Evolutionary conservation across 148 eudicot species (phyloP).

Genomic region (Nepenthes mirabilis): DNA sequence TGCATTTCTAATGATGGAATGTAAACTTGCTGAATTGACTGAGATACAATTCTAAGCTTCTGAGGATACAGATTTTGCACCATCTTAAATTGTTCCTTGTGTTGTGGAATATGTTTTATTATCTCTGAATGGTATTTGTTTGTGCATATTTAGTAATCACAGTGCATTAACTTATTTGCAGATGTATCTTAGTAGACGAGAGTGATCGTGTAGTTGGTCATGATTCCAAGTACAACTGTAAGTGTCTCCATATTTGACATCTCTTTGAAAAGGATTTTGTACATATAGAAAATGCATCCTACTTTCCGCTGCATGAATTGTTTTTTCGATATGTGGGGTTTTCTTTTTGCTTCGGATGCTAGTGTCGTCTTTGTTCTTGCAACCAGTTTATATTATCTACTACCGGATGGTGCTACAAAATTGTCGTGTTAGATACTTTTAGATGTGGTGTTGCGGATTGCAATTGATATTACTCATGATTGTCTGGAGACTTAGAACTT

Average conservation of each 20-base stretch:
- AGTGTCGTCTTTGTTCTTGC: too few species aligned
- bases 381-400: too few species aligned
- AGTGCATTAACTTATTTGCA: conserved; percentile 21
- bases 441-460: too few species aligned
- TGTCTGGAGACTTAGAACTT: too few species aligned
- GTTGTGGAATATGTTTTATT: neutral
- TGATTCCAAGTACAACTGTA: conserved; percentile 90
- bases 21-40: too few species aligned
- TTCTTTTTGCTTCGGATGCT: neutral
- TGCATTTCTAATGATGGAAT: too few species aligned
- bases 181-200: conserved; percentile 95
- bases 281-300: neutral
- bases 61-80: too few species aligned
- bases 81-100: too few species aligned
- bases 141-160: neutral
- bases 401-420: too few species aligned
- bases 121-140: neutral
- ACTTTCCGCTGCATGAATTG: neutral
- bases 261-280: neutral
- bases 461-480: too few species aligned
- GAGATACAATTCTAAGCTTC: too few species aligned
- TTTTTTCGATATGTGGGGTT: neutral
- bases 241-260: conserved; percentile 17
- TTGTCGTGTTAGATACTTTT: too few species aligned
- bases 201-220: conserved; percentile 81